Base-by-base conservation (phyloP, 2,329 filamentous ascomycete genomes). In the Fusarium cicatricum region DNA sequence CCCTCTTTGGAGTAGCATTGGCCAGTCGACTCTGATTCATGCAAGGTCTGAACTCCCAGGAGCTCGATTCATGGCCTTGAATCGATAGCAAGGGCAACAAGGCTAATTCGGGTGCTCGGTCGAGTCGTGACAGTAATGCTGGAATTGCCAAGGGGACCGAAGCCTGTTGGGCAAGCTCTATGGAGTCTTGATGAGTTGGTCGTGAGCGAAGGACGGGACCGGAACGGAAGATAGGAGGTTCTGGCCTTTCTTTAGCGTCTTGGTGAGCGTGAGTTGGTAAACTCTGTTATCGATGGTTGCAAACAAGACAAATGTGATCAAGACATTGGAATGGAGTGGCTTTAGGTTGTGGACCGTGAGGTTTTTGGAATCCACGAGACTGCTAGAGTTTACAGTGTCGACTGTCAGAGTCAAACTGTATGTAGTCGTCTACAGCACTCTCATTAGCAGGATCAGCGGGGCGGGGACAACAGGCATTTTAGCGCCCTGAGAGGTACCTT, bases 241-340 rank as follows among this genome's bases (percentile, higher is more conserved):
- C 15, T 42, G 21, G 46, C 15, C 4, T 19, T 34, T 26, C 21
- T 34, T 31, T 32, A 46, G 47, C 21, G 28, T 29, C 16, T n/a
- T 10, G 11, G 16, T 19, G n/a, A 32, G 26, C 23, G 21, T 17
- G 17, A 12, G 15, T 3, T 16, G 11, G 17, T 1, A 15, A 47
- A 36, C 10, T 47, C 21, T 47, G 37, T 46, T 26, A 8, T 57
- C n/a, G 19, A 23, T 11, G 43, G 31, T 40, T 57, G 38, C 28
- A 11, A 53, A 31, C 31, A 38, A 40, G 34, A 49, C 29, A 39
- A 38, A 33, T 34, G 31, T 43, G 47, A 53, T 49, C 46, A 10
- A 33, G 42, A 42, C 11, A 16, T 19, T 62, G 61, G 61, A 64
- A 64, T 64, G 61, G 14, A 39, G 43, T 59, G 49, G 37, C 34